phyloP scores from a whole-genome alignment of 352 stramenopile species.

The Phytophthora melonis region DNA sequence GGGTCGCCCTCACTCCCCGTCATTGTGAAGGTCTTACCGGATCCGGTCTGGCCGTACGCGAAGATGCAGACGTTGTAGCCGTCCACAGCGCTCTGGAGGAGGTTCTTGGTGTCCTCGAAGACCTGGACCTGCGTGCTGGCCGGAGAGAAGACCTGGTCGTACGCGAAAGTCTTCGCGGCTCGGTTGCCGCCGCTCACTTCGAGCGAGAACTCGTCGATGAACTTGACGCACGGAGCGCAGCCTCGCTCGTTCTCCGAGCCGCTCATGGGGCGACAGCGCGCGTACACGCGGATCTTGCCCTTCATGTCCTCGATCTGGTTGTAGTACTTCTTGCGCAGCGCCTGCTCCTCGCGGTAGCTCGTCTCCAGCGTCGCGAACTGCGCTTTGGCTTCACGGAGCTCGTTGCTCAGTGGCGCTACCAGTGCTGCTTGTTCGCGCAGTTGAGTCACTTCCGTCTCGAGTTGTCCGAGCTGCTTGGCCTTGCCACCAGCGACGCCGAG shows the following conservation, averaged over 20 bases:
- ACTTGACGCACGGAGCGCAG: constrained; percentile 71
- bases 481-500: constrained; percentile 57
- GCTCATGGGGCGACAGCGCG: constrained; percentile 92
- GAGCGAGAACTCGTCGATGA: constrained; percentile 87
- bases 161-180: constrained; percentile 90
- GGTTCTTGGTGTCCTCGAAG: constrained; percentile 94
- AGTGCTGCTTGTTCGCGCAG: constrained; percentile 63
- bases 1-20: constrained; percentile 74
- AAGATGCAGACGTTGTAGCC: constrained; percentile 95
- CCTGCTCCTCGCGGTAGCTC: constrained; percentile 90
- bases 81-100: constrained; percentile 92
- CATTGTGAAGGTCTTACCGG: constrained; percentile 96
- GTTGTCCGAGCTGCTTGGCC: constrained; percentile 58
- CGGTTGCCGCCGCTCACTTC: constrained; percentile 78
- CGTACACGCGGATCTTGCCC: constrained; percentile 95
- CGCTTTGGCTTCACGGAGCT: constrained; percentile 46
- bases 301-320: constrained; percentile 98
- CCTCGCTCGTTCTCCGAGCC: constrained; percentile 84
- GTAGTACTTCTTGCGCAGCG: constrained; percentile 95
- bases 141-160: constrained; percentile 91
- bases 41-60: constrained; percentile 94
- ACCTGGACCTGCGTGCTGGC: constrained; percentile 82
- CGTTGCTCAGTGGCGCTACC: constrained; percentile 55
- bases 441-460: constrained; percentile 67
- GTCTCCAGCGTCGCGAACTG: constrained; percentile 66